These are phyloP conservation scores for Sugiyamaella mastotermitis DNA, from an alignment of 805 yeast species.

Conservation along the genomic window DNA sequence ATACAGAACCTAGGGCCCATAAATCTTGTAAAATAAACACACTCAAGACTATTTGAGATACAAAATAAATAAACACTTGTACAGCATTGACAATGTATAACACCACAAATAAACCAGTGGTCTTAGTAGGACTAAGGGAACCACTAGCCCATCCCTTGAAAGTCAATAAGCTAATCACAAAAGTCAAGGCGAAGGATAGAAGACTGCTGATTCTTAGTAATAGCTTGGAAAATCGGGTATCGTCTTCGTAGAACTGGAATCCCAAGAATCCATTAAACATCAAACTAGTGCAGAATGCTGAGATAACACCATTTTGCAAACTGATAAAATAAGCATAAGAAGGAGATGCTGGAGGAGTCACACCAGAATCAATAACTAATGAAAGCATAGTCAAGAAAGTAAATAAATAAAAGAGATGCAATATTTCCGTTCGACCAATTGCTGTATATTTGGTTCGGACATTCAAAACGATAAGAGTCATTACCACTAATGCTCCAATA, in stretches of 20 bases:
- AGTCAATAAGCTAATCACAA: conserved; percentile 63
- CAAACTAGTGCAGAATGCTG: conserved; percentile 65
- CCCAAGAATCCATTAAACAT: conserved; percentile 73
- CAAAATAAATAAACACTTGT: conserved; percentile 52
- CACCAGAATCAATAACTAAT: conserved; percentile 85
- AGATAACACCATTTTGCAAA: conserved; percentile 66
- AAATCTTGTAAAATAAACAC: conserved; percentile 60
- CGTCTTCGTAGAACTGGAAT: conserved; percentile 94
- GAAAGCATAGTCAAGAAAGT: conserved; percentile 56
- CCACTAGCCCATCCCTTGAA: conserved; percentile 54
- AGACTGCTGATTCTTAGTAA: conserved; percentile 46
- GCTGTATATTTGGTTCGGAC: conserved; percentile 87
- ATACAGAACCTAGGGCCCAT: conserved; percentile 89
- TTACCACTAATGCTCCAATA: conserved; percentile 60
- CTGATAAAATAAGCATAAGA: conserved; percentile 80
- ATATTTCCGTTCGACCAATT: conserved; percentile 84
- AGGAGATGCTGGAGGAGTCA: conserved; percentile 74
- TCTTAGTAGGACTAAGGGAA: conserved; percentile 43
- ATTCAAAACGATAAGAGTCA: conserved; percentile 67
- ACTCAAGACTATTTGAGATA: conserved; percentile 65
- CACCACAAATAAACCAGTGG: conserved; percentile 65
- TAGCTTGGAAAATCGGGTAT: conserved; percentile 61
- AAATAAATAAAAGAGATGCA: conserved; percentile 59
- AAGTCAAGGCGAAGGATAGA: conserved; percentile 57
- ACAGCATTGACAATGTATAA: conserved; percentile 68